Evolutionary conservation across 441 rosid genomes (phyloP).

Genomic region (Gossypium gossypioides): DNA sequence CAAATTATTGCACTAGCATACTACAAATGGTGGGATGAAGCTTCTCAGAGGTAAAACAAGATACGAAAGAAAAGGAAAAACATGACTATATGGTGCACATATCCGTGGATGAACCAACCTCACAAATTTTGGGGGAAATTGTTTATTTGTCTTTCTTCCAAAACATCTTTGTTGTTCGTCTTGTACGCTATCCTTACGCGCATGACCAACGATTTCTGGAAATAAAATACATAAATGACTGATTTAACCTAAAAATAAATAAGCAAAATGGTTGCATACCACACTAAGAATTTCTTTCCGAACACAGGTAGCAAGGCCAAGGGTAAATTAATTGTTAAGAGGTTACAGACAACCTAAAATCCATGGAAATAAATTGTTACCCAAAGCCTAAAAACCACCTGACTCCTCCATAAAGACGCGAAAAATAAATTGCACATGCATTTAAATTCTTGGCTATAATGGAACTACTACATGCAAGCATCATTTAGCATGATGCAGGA

Average conservation of each 20-base stretch:
- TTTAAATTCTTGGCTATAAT: neutral
- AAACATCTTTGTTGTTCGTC: slow-evolving; percentile 50
- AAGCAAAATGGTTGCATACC: neutral
- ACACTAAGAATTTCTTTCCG: neutral
- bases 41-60: slow-evolving; percentile 17
- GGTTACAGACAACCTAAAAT: neutral
- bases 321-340: neutral
- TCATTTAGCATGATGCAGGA: neutral
- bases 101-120: slow-evolving; percentile 20
- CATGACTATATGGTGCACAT: neutral
- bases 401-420: neutral
- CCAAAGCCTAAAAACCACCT: neutral
- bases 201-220: slow-evolving; percentile 90
- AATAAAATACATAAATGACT: slow-evolving; percentile 6
- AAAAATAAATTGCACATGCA: neutral
- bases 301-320: neutral
- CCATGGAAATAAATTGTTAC: neutral
- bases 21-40: slow-evolving; percentile 21
- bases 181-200: slow-evolving; percentile 85
- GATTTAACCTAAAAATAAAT: neutral
- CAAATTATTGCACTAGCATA: slow-evolving; percentile 17
- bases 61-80: neutral
- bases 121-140: slow-evolving; percentile 73
- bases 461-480: neutral
- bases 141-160: slow-evolving; percentile 87